These are phyloP conservation scores for Fagus crenata DNA, from an alignment of 306 rosid species.

Conservation along the genomic window DNA sequence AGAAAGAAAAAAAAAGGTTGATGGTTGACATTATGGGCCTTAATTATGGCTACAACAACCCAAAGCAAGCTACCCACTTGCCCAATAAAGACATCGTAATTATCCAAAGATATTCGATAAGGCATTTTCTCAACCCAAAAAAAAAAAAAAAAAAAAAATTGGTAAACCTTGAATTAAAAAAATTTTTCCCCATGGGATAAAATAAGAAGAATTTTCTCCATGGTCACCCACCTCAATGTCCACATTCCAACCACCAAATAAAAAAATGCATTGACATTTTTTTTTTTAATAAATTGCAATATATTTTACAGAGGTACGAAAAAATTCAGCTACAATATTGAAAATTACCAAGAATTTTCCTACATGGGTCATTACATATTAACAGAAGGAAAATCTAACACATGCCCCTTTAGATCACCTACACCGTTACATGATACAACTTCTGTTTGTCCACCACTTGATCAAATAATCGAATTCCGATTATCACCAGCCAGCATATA, in stretches of 20 bases:
- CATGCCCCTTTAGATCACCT: constrained; percentile 18
- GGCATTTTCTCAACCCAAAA: too few relatives aligned
- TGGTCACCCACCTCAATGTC: not conserved
- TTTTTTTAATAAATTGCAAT: constrained; percentile 2
- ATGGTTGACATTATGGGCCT: too few relatives aligned
- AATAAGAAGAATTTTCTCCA: too few relatives aligned
- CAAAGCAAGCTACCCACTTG: too few relatives aligned
- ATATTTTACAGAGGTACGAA: constrained; percentile 37
- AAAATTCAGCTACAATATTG: constrained; percentile 31
- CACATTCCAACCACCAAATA: not conserved
- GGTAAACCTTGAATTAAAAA: too few relatives aligned
- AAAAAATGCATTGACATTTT: not conserved
- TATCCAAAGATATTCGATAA: too few relatives aligned
- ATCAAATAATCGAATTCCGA: constrained; percentile 20
- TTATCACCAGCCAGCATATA: not conserved
- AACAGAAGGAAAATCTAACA: constrained; percentile 17
- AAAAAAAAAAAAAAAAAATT: too few relatives aligned
- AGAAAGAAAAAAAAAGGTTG: too few relatives aligned
- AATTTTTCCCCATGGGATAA: too few relatives aligned
- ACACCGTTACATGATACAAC: not conserved
- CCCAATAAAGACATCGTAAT: too few relatives aligned
- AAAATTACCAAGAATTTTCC: constrained; percentile 33
- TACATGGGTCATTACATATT: constrained; percentile 8
- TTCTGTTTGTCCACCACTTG: not conserved
- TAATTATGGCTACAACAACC: too few relatives aligned